These are phyloP conservation scores for Blastocystis sp. DNA, from an alignment of 352 stramenopile genomes.

Conservation along the genomic window DNA sequence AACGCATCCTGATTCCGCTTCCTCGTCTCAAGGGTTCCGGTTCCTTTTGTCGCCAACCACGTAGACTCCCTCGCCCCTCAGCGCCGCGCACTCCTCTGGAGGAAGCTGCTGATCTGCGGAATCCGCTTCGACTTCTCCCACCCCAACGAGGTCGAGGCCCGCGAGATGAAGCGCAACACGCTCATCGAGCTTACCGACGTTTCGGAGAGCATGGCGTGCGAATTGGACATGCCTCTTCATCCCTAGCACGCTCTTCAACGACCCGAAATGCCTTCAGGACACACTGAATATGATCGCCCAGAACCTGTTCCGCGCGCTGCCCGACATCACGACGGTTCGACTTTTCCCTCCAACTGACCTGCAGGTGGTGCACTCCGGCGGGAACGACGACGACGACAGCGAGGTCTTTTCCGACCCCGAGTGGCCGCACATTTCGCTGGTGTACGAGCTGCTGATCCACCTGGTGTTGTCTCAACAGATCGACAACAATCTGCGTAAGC, in stretches of 20 bases:
- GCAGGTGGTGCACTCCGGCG: conserved; percentile 82
- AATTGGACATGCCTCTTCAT: conserved; percentile 81
- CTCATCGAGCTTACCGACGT: conserved; percentile 98
- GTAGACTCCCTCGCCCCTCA: conserved; percentile 32
- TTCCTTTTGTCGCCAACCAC: not conserved
- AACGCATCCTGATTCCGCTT: conserved; percentile 45
- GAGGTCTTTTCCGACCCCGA: conserved; percentile 91
- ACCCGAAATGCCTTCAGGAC: conserved; percentile 58
- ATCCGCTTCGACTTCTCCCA: conserved; percentile 70
- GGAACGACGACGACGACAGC: conserved; percentile 97
- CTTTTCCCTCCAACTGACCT: conserved; percentile 74
- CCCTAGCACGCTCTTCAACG: conserved; percentile 63
- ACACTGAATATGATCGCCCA: conserved; percentile 82
- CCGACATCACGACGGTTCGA: conserved; percentile 71
- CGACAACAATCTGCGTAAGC: conserved; percentile 93
- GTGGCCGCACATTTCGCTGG: conserved; percentile 94
- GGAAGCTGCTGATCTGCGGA: conserved; percentile 66
- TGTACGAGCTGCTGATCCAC: conserved; percentile 98
- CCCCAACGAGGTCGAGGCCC: conserved; percentile 53
- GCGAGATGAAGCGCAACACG: conserved; percentile 95
- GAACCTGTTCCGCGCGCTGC: conserved; percentile 90
- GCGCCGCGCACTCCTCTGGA: conserved; percentile 65
- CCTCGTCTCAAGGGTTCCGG: conserved; percentile 42
- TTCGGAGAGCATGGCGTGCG: conserved; percentile 90
- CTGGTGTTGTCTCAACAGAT: conserved; percentile 95